Conservation (phyloP, 768 basidiomycete genomes). For the Strobilomyces confusus region DNA sequence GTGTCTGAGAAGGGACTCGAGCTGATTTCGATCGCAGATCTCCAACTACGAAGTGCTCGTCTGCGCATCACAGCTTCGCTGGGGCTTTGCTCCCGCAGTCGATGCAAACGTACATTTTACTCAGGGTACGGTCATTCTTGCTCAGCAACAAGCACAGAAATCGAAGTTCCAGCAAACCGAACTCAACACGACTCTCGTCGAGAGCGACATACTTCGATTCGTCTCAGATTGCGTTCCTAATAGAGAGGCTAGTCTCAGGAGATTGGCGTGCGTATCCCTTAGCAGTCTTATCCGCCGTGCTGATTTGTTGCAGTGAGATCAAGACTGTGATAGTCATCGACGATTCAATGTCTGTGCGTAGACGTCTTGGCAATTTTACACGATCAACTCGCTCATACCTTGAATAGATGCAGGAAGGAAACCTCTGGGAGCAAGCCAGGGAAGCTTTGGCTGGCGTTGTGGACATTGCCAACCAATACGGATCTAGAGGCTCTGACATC, state of each 20-base stretch:
- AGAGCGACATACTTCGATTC: conserved; percentile 27
- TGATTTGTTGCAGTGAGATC: conserved; percentile 29
- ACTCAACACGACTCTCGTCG: conserved; percentile 27
- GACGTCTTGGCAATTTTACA: neutral
- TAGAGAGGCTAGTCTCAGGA: conserved; percentile 20
- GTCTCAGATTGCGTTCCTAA: conserved; percentile 13
- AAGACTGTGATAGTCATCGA: conserved; percentile 41
- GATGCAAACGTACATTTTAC: conserved; percentile 10
- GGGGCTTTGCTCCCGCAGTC: conserved; percentile 4
- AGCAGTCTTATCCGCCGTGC: neutral
- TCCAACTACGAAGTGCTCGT: conserved; percentile 28
- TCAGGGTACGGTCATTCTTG: conserved; percentile 31
- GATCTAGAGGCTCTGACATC: conserved; percentile 38
- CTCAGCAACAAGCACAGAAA: conserved; percentile 16
- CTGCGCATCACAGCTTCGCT: no score
- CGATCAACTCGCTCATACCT: neutral
- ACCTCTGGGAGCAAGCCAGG: conserved; percentile 37
- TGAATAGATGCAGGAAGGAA: conserved; percentile 37
- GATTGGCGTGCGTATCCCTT: conserved; percentile 26
- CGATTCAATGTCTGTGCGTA: conserved; percentile 37
- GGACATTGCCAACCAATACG: conserved; percentile 34
- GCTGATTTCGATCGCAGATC: conserved; percentile 20
- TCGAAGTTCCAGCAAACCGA: conserved; percentile 4
- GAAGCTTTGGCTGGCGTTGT: conserved; percentile 41
- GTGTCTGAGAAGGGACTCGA: neutral